phyloP scores from a whole-genome alignment of 2,329 filamentous ascomycete genomes.

The Colletotrichum aenigma region DNA sequence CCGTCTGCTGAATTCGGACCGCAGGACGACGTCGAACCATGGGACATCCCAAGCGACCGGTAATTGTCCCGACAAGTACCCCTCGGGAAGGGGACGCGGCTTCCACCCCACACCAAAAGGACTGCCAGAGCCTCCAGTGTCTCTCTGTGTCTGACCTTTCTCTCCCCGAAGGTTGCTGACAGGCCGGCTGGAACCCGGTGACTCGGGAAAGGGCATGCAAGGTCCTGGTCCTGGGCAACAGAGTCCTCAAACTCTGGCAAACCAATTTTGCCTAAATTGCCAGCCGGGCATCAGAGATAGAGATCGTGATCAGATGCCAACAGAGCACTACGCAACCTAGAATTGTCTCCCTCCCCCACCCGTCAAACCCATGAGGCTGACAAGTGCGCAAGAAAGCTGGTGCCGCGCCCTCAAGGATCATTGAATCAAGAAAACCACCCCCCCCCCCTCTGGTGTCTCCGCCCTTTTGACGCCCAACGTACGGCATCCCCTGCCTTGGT shows the following conservation, averaged over 20 bases:
- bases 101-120: background rate
- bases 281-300: background rate
- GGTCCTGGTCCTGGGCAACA: background rate
- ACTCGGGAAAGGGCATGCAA: background rate
- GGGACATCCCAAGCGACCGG: background rate
- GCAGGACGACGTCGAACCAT: background rate
- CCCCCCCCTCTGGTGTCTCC: background rate
- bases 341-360: background rate
- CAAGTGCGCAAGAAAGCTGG: background rate
- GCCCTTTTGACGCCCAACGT: background rate
- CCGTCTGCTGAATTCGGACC: background rate
- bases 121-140: background rate
- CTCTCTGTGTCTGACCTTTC: background rate
- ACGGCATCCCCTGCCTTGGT: background rate
- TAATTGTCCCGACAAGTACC: background rate
- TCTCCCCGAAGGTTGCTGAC: background rate
- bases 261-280: background rate
- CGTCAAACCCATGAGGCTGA: background rate
- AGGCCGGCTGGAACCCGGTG: background rate
- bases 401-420: background rate
- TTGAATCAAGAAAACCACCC: background rate
- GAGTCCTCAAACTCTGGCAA: background rate
- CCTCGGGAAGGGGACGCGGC: background rate
- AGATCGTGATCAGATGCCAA: background rate
- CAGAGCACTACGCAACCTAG: background rate